Percentiles rank a stretch among this genome's conserved stretches.
These are phyloP conservation scores for Pythium apleroticum DNA, from an alignment of 352 stramenopile species.

Conservation along the genomic window DNA sequence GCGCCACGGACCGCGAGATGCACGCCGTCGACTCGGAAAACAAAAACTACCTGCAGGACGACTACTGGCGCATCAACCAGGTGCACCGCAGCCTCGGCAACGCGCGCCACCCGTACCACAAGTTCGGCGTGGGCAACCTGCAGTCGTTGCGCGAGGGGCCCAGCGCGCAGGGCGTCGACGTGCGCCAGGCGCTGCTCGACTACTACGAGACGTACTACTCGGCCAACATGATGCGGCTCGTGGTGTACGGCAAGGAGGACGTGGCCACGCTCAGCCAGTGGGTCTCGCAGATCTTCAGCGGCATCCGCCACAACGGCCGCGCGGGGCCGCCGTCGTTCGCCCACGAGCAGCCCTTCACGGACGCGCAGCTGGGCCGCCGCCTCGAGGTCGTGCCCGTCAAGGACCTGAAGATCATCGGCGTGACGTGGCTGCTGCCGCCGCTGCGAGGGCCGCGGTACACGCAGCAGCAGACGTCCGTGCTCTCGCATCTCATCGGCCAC, in stretches of 20 bases:
- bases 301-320: conserved; percentile 35
- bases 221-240: conserved; percentile 83
- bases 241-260: conserved; percentile 73
- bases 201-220: conserved; percentile 87
- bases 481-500: conserved; percentile 83
- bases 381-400: conserved; percentile 30
- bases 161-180: conserved; percentile 19
- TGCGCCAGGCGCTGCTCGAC: conserved; percentile 45
- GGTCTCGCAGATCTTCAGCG: conserved; percentile 32
- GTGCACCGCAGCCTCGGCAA: conserved; percentile 36
- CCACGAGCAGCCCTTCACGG: conserved; percentile 26
- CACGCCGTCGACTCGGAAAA: conserved; percentile 92
- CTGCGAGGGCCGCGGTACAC: conserved; percentile 27
- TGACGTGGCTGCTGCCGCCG: conserved; percentile 36
- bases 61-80: conserved; percentile 74
- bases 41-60: conserved; percentile 85
- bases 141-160: conserved; percentile 22
- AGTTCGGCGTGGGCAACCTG: conserved; percentile 91
- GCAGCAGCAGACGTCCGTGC: conserved; percentile 47
- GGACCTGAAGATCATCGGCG: conserved; percentile 30
- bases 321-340: conserved; percentile 10
- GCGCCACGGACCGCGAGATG: conserved; percentile 81
- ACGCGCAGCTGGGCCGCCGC: conserved; percentile 17
- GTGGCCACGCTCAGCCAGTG: conserved; percentile 50
- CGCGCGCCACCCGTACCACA: conserved; percentile 70